Percentiles rank a stretch among this genome's conserved stretches.
Conservation (phyloP, 1,284 basidiomycete genomes). For the Apiotrichum veenhuisii region DNA sequence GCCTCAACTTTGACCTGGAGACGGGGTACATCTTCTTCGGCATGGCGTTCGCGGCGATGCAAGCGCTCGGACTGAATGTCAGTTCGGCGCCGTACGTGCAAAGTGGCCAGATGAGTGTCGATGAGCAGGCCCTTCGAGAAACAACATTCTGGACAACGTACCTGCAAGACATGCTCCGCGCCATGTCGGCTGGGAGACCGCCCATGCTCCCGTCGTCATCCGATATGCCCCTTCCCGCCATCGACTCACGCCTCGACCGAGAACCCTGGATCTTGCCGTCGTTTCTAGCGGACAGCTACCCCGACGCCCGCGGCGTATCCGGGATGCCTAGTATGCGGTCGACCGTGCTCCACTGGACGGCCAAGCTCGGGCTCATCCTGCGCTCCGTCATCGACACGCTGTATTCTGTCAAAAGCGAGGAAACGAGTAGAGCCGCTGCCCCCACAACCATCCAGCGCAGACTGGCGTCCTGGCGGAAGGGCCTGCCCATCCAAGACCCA, state of each 20-base stretch:
- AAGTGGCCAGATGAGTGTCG: slow-evolving; percentile 17
- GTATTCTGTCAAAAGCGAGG: slow-evolving; percentile 12
- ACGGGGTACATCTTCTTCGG: slow-evolving; percentile 22
- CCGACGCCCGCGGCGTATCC: neutral
- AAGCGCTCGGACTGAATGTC: slow-evolving; percentile 16
- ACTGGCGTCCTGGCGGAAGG: slow-evolving; percentile 17
- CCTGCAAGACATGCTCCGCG: slow-evolving; percentile 20
- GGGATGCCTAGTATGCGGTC: slow-evolving; percentile 19
- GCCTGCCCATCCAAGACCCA: slow-evolving; percentile 15
- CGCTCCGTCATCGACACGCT: slow-evolving; percentile 17
- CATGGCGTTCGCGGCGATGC: slow-evolving; percentile 20
- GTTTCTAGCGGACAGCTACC: neutral
- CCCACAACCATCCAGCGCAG: slow-evolving; percentile 7
- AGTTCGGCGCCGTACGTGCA: slow-evolving; percentile 12
- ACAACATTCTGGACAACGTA: slow-evolving; percentile 25
- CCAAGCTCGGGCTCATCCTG: slow-evolving; percentile 14
- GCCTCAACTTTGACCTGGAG: slow-evolving; percentile 6
- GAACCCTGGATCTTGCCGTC: slow-evolving; percentile 11
- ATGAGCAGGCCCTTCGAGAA: slow-evolving; percentile 20
- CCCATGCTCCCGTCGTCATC: slow-evolving; percentile 16
- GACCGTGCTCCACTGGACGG: slow-evolving; percentile 25
- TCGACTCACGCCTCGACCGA: slow-evolving; percentile 15
- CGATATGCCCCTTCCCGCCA: slow-evolving; percentile 3
- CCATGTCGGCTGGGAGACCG: slow-evolving; percentile 21
- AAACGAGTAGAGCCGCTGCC: neutral